These are phyloP conservation scores for Alnus glutinosa DNA, from an alignment of 306 rosid genomes.

Conservation along the genomic window DNA sequence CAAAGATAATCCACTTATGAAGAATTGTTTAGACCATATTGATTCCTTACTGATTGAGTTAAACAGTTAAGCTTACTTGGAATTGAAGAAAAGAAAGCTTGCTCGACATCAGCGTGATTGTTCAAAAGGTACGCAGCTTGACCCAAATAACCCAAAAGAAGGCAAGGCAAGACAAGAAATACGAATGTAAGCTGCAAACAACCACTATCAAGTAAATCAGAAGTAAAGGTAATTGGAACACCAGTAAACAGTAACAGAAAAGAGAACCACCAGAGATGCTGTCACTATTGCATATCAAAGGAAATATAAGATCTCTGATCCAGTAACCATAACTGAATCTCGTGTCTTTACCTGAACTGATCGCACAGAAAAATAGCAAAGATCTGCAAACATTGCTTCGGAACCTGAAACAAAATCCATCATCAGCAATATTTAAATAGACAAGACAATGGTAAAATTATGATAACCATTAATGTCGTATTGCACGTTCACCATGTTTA, in stretches of 20 bases:
- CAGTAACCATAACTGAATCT: neutral
- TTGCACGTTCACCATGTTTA: neutral
- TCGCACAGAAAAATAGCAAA: constrained; percentile 90
- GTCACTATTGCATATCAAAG: constrained; percentile 13
- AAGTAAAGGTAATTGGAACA: constrained; percentile 9
- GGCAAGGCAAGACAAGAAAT: constrained; percentile 93
- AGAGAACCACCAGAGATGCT: constrained; percentile 1
- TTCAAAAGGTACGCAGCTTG: constrained; percentile 96
- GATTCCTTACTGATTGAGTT: neutral
- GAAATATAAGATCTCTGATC: neutral
- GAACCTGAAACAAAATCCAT: constrained; percentile 67
- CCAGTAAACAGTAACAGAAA: neutral
- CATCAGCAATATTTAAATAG: constrained; percentile 20
- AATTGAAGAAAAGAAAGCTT: constrained; percentile 73
- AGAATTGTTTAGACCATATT: neutral
- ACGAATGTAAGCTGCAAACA: constrained; percentile 88
- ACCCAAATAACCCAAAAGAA: constrained; percentile 95
- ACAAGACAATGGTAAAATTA: neutral
- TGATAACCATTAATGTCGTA: neutral
- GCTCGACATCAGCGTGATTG: constrained; percentile 59
- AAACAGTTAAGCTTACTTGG: constrained; percentile 60
- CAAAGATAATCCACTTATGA: constrained; percentile 7
- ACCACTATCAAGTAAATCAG: constrained; percentile 29
- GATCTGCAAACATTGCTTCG: constrained; percentile 99
- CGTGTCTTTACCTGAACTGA: constrained; percentile 81